Base-by-base conservation (phyloP, 2,329 filamentous ascomycete genomes). In the Xenosphaeropsis pyriputrescens region DNA sequence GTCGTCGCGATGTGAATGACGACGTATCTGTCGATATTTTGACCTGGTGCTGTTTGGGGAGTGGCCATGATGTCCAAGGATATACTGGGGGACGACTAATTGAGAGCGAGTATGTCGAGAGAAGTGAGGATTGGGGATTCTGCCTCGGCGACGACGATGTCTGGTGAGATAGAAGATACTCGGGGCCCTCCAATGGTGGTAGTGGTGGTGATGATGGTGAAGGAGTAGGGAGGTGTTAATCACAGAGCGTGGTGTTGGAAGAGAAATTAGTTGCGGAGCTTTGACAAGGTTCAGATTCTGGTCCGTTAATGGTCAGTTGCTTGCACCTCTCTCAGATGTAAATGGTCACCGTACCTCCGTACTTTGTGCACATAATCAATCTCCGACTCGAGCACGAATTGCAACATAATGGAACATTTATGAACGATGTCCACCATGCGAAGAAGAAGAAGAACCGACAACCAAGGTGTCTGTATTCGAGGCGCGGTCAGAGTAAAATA, bases 1-100 rank as follows among this genome's bases (percentile, higher is more conserved):
- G 91, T 98, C 29, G 91, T 98, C 46, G 91, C 91, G 56, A 96
- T 89, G 63, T 98, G 91, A 59, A 96, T 94, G 55, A 98, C 85
- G 48, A 95, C 82, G 64, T 94, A 98, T 60, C 89, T 84, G 67
- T 98, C 91, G 63, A 94, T 75, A 64, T 81, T 81, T 26, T 26
- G 22, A 50, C 78, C 70, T 50, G 75, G 73, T 36, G 67, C 68
- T 57, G 58, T 56, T 50, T 65, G 64, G 44, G 63, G 62, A 44
- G 59, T 60, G 39, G 64, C 62, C 59, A 68, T 68, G 44, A 44
- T 58, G n/a, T 37, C 18, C 6, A 35, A 14, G 33, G 14, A 16
- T 22, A 14, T 35, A 18, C 13, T n/a, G n/a, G n/a, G 18, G 18
- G 34, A 8, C 16, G 34, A 26, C 22, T 26, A 26, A 26, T 18